Base-by-base conservation (phyloP, 2,329 filamentous ascomycete genomes). In the Aspergillus brasiliensis region DNA sequence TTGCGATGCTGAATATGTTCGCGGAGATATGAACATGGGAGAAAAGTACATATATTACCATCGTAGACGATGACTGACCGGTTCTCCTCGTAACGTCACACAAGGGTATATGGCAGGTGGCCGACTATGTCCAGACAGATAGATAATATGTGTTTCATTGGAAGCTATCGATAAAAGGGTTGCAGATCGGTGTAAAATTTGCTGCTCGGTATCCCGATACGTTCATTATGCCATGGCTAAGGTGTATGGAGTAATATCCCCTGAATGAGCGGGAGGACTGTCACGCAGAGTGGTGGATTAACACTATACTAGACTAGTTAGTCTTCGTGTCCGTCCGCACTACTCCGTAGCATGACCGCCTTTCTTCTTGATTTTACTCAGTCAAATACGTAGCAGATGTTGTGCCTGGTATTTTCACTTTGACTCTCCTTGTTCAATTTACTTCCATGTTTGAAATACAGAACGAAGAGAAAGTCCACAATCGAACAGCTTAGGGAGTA, bases 1-100 rank as follows among this genome's bases (percentile, higher is more conserved):
- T 63, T 80, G 78, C 44, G 77, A 75, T 48, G 77, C 73, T 31
- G 67, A 71, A 68, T 80, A 80, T 25, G 73, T 77, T 61, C 76
- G 75, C 52, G 78, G 71, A 60, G 73, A 78, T 64, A 79, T 71
- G 58, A 80, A 72, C 78, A 80, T 80, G 63, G 71, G 71, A 70
- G 60, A 42, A 31, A 60, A 47, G 51, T 46, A 47, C 54, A 58
- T 54, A 57, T 60, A 58, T 55, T 68, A 63, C 68, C 66, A 69
- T 70, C 56, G 59, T 67, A 61, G 37, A 51, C 19, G 17, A 8
- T 25, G 17, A 40, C 38, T 40, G 19, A 17, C 40, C 3, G 13
- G 15, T 21, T 37, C 3, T 8, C 28, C n/a, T 37, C 11, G 10
- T 15, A 37, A 6, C 8, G 34, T 52, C 31, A 52, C 7, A 17